Percentiles rank a stretch among this genome's conserved stretches.
Evolutionary conservation across 352 stramenopile genomes (phyloP).

Genomic region (Pythium rhizo-oryzae): DNA sequence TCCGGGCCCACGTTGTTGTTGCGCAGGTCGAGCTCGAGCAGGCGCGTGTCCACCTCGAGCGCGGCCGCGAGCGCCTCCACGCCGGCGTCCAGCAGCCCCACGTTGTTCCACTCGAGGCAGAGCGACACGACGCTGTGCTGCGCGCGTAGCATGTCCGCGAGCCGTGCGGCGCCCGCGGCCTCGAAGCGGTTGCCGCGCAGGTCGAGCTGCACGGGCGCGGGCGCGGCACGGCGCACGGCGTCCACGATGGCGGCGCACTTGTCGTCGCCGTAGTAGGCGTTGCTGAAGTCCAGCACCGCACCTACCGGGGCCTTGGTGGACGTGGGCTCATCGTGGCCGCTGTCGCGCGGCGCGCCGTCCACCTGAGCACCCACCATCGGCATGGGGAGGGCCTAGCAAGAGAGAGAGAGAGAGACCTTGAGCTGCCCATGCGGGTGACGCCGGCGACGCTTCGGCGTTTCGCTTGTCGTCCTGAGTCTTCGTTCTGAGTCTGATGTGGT

Average conservation of each 20-base stretch:
- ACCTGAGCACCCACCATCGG: no score
- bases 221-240: slow-evolving; percentile 38
- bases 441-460: no score
- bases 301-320: slow-evolving; percentile 5
- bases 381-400: no score
- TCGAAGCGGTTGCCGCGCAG: slow-evolving; percentile 81
- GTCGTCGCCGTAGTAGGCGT: slow-evolving; percentile 70
- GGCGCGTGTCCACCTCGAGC: slow-evolving; percentile 61
- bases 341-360: no score
- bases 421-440: no score
- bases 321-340: no score
- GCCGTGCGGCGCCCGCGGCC: slow-evolving; percentile 45
- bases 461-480: no score
- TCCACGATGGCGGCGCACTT: slow-evolving; percentile 63
- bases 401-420: no score
- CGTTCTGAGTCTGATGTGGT: no score
- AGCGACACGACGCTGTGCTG: slow-evolving; percentile 64
- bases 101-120: slow-evolving; percentile 84
- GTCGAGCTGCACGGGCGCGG: slow-evolving; percentile 52
- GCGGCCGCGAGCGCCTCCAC: slow-evolving; percentile 63
- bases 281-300: slow-evolving; percentile 68
- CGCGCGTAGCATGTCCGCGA: slow-evolving; percentile 55
- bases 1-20: slow-evolving; percentile 87
- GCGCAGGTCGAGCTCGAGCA: slow-evolving; percentile 73
- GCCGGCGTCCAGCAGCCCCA: slow-evolving; percentile 74